phyloP scores from a whole-genome alignment of 1,284 basidiomycete species.

The Papiliotrema flavescens region DNA sequence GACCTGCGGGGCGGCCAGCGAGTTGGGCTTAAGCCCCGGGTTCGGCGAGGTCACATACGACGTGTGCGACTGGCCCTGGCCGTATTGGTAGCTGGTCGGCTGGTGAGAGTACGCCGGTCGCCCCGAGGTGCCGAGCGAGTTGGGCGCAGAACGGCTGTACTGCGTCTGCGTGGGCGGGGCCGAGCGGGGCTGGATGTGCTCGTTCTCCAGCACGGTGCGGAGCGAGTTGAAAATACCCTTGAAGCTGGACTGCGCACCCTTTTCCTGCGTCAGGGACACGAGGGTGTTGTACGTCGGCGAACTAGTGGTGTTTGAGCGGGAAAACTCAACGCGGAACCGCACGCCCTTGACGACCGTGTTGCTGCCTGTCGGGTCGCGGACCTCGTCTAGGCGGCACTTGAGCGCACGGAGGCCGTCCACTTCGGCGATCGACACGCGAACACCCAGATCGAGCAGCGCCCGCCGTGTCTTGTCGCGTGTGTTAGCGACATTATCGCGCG shows the following conservation, averaged over 20 bases:
- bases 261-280: constrained; percentile 44
- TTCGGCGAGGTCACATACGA: too few relatives aligned
- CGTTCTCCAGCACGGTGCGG: constrained; percentile 19
- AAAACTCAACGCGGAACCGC: constrained; percentile 46
- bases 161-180: constrained; percentile 24
- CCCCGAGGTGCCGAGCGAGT: constrained; percentile 19
- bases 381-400: constrained; percentile 40
- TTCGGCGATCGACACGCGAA: constrained; percentile 35
- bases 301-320: constrained; percentile 26
- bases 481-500: constrained; percentile 39
- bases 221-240: constrained; percentile 28
- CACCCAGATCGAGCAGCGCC: constrained; percentile 29
- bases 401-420: constrained; percentile 40
- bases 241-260: constrained; percentile 48
- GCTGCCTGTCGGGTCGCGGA: constrained; percentile 20
- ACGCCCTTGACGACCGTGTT: constrained; percentile 34
- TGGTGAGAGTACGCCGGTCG: too few relatives aligned
- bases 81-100: too few relatives aligned
- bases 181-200: constrained; percentile 3
- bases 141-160: constrained; percentile 24
- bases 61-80: too few relatives aligned
- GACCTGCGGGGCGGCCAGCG: constrained; percentile 23
- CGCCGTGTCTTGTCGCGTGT: constrained; percentile 34
- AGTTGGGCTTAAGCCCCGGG: constrained; percentile 1
- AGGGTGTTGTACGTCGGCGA: constrained; percentile 33